phyloP scores from a whole-genome alignment of 805 yeast species.

The Tetrapisispora phaffii region DNA sequence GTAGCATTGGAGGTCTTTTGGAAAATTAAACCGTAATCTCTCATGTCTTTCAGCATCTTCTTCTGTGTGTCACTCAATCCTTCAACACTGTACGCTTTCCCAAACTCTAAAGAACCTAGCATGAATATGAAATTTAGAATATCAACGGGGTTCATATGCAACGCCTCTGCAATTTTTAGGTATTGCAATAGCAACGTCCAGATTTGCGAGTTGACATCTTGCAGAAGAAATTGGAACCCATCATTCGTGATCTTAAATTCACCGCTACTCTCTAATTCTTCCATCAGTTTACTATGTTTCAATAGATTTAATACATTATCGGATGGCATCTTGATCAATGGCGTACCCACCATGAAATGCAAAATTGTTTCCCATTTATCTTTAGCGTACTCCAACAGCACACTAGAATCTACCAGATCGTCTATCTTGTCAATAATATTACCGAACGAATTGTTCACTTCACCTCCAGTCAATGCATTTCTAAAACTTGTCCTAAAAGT shows the following conservation, averaged over 20 bases:
- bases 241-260: slow-evolving; percentile 68
- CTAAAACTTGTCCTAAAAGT: slow-evolving; percentile 67
- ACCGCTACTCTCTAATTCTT: slow-evolving; percentile 36
- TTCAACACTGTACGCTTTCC: slow-evolving; percentile 68
- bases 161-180: slow-evolving; percentile 68
- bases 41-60: slow-evolving; percentile 76
- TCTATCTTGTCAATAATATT: slow-evolving; percentile 49
- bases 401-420: slow-evolving; percentile 49
- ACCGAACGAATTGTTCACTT: slow-evolving; percentile 64
- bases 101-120: slow-evolving; percentile 85
- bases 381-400: slow-evolving; percentile 71
- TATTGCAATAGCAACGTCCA: slow-evolving; percentile 90
- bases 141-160: slow-evolving; percentile 92
- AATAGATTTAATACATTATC: slow-evolving; percentile 72
- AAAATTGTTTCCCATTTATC: slow-evolving; percentile 89
- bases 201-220: slow-evolving; percentile 86
- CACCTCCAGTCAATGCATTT: slow-evolving; percentile 77
- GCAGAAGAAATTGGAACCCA: slow-evolving; percentile 90
- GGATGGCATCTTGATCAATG: slow-evolving; percentile 57
- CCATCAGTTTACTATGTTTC: slow-evolving; percentile 81
- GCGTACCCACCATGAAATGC: slow-evolving; percentile 96
- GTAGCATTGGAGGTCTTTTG: slow-evolving; percentile 47
- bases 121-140: slow-evolving; percentile 88
- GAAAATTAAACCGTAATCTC: slow-evolving; percentile 86
- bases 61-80: slow-evolving; percentile 71